phyloP scores from a whole-genome alignment of 495 filamentous ascomycete genomes.

The Penicillium malachiteum region DNA sequence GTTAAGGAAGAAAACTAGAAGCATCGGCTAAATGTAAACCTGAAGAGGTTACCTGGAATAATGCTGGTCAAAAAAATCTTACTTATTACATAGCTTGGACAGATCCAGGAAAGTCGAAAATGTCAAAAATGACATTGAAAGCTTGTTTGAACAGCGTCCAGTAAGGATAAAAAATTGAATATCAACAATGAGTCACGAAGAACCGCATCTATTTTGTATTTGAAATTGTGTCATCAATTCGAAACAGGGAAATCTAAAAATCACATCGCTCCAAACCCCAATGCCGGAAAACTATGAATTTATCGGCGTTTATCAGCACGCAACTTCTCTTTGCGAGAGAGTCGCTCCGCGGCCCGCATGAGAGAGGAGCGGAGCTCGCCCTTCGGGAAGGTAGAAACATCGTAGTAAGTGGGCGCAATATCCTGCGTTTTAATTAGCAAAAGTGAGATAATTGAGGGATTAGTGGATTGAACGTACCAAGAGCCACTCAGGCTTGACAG shows the following conservation, averaged over 20 bases:
- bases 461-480: slow-evolving; percentile 59
- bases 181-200: neutral
- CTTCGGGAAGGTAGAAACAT: slow-evolving; percentile 78
- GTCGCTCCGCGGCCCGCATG: slow-evolving; percentile 69
- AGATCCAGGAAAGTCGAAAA: too few species aligned
- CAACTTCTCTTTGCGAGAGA: slow-evolving; percentile 70
- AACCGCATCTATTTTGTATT: neutral
- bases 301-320: slow-evolving; percentile 40
- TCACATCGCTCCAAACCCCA: neutral
- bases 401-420: slow-evolving; percentile 90
- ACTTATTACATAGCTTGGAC: too few species aligned
- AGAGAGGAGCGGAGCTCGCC: slow-evolving; percentile 81
- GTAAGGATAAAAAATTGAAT: neutral
- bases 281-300: neutral
- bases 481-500: slow-evolving; percentile 73
- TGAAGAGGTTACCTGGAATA: too few species aligned
- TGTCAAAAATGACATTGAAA: too few species aligned
- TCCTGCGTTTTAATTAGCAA: slow-evolving; percentile 54
- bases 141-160: neutral
- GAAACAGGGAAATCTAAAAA: slow-evolving; percentile 18
- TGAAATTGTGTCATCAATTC: neutral
- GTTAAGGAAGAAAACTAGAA: too few species aligned
- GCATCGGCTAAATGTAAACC: too few species aligned
- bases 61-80: too few species aligned
- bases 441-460: neutral